Percentiles rank a stretch among this genome's conserved stretches.
Conservation (phyloP, 768 basidiomycete genomes). For the Ramaria sp. region DNA sequence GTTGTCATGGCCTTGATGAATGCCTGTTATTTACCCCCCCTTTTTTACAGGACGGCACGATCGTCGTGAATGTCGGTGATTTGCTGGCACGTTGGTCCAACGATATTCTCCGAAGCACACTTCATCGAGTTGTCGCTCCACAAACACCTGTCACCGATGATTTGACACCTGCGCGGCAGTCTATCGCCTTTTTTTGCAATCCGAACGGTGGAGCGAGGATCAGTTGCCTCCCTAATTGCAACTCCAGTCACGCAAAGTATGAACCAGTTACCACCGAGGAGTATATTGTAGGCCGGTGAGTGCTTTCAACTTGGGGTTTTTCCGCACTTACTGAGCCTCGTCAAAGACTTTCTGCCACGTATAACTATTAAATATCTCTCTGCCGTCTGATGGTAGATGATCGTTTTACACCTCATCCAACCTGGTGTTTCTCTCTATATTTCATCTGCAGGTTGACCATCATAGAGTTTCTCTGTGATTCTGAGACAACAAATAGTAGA, state of each 20-base stretch:
- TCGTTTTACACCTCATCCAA: constrained; percentile 15
- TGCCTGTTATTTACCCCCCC: not conserved
- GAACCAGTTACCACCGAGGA: constrained; percentile 59
- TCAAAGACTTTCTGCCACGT: constrained; percentile 1
- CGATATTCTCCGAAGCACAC: constrained; percentile 64
- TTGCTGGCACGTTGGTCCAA: constrained; percentile 78
- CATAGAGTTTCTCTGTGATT: constrained; percentile 77
- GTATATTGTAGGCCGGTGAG: constrained; percentile 51
- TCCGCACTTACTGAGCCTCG: not conserved
- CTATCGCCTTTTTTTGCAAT: constrained; percentile 83
- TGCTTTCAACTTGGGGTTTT: not conserved
- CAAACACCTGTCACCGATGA: constrained; percentile 40
- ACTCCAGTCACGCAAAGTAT: constrained; percentile 42
- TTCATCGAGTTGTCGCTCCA: constrained; percentile 77
- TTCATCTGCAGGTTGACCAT: constrained; percentile 58
- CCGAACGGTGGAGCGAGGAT: constrained; percentile 63
- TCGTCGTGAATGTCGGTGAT: constrained; percentile 77
- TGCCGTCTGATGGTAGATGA: too few species aligned
- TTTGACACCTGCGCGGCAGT: constrained; percentile 57
- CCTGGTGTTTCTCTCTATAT: constrained; percentile 56
- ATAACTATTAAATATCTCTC: too few species aligned
- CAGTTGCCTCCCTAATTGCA: constrained; percentile 57
- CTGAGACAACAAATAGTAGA: constrained; percentile 29
- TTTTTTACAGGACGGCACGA: constrained; percentile 52
- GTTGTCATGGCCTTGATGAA: constrained; percentile 15